Conservation (phyloP, 2,329 filamentous ascomycete species). For the Apiospora kogelbergensis region DNA sequence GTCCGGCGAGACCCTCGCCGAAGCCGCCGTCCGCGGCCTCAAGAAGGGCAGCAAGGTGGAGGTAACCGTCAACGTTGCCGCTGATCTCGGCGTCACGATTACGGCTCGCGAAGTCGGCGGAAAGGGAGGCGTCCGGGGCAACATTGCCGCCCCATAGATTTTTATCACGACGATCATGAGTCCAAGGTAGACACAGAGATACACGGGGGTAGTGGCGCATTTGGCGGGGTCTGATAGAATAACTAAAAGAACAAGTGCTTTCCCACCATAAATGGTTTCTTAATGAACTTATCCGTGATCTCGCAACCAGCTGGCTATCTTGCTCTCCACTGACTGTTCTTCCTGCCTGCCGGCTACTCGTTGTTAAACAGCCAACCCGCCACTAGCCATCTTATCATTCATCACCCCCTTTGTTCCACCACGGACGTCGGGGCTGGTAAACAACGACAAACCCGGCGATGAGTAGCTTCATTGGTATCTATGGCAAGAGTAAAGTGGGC, state of each 20-base stretch:
- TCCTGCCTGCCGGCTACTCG: too few species aligned
- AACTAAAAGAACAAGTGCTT: constrained; percentile 2
- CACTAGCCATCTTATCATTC: too few species aligned
- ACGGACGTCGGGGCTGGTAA: too few species aligned
- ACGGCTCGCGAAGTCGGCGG: constrained; percentile 83
- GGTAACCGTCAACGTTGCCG: constrained; percentile 84
- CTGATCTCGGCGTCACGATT: constrained; percentile 76
- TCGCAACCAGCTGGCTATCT: background rate
- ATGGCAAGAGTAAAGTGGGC: too few species aligned
- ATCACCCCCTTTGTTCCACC: too few species aligned
- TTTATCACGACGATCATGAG: constrained; percentile 3
- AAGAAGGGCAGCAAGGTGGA: constrained; percentile 92
- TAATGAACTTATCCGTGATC: background rate
- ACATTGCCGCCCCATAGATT: constrained; percentile 34
- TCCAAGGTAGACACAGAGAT: constrained; percentile 1
- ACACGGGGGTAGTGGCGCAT: background rate
- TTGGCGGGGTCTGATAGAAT: background rate
- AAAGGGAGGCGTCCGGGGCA: constrained; percentile 79
- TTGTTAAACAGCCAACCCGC: too few species aligned
- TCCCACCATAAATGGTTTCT: background rate
- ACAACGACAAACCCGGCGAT: too few species aligned
- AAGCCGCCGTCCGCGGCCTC: constrained; percentile 78
- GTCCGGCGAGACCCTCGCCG: constrained; percentile 76
- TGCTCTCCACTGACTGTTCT: too few species aligned
- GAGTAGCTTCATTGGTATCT: too few species aligned